Evolutionary conservation across 208 protist species (phyloP).

Genomic region (Wallacemonas sp.): DNA sequence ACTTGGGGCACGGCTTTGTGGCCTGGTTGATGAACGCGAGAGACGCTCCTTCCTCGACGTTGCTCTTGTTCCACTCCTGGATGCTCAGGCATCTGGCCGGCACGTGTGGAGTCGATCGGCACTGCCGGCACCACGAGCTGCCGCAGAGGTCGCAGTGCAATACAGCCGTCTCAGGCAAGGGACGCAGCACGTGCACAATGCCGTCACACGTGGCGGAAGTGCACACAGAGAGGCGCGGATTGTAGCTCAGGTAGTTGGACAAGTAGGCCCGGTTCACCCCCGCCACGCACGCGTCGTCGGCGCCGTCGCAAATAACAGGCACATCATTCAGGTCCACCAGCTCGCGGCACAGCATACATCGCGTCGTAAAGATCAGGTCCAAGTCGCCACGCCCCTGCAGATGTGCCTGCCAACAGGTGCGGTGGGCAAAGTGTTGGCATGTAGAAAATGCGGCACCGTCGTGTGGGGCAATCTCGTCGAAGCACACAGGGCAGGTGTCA

Average conservation of each 20-base stretch:
- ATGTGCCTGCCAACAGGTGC: slow-evolving; percentile 41
- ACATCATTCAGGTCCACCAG: slow-evolving; percentile 28
- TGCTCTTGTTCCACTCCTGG: slow-evolving; percentile 49
- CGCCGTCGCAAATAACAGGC: slow-evolving; percentile 16
- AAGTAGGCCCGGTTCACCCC: slow-evolving; percentile 16
- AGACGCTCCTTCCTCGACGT: slow-evolving; percentile 48
- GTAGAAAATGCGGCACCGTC: slow-evolving; percentile 28
- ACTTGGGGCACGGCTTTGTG: slow-evolving; percentile 84
- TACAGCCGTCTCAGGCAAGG: slow-evolving; percentile 32
- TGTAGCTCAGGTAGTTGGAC: slow-evolving; percentile 27
- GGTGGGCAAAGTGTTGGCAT: slow-evolving; percentile 39
- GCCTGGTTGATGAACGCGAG: slow-evolving; percentile 50
- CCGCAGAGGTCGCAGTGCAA: slow-evolving; percentile 58
- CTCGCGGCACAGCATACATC: slow-evolving; percentile 30
- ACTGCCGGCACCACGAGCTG: slow-evolving; percentile 56
- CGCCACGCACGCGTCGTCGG: not conserved
- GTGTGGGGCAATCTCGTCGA: slow-evolving; percentile 9
- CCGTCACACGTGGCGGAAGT: slow-evolving; percentile 49
- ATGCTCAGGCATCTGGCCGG: slow-evolving; percentile 62
- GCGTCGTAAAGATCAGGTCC: slow-evolving; percentile 21
- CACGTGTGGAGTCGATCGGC: slow-evolving; percentile 33
- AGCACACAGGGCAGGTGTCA: slow-evolving; percentile 24
- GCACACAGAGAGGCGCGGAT: slow-evolving; percentile 72
- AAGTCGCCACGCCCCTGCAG: slow-evolving; percentile 20
- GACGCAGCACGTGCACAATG: slow-evolving; percentile 42